Conservation (phyloP, 2,329 filamentous ascomycete genomes). For the Graphium sp. region DNA sequence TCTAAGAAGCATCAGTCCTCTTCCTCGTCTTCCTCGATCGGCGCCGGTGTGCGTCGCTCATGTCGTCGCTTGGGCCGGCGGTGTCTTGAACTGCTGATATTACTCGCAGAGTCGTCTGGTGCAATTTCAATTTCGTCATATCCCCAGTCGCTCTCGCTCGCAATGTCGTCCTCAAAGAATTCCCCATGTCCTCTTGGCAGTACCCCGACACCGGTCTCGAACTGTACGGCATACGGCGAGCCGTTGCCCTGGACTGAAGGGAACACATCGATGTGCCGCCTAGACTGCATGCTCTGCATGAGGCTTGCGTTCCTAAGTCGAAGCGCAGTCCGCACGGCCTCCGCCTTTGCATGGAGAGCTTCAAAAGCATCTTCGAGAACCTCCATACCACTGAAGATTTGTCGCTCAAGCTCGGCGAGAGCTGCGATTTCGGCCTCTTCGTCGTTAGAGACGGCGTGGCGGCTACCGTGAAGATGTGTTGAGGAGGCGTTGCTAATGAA, state of each 20-base stretch:
- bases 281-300: slow-evolving; percentile 43
- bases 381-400: slow-evolving; percentile 92
- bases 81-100: slow-evolving; percentile 56
- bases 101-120: slow-evolving; percentile 68
- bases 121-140: slow-evolving; percentile 45
- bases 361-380: slow-evolving; percentile 88
- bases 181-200: slow-evolving; percentile 10
- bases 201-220: slow-evolving; percentile 11
- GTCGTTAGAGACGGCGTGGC: slow-evolving; percentile 64
- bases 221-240: slow-evolving; percentile 28
- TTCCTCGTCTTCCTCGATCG: slow-evolving; percentile 56
- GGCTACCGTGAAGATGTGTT: slow-evolving; percentile 17
- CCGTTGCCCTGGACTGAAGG: slow-evolving; percentile 24
- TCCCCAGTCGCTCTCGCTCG: slow-evolving; percentile 40
- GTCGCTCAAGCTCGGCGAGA: slow-evolving; percentile 78
- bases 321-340: slow-evolving; percentile 60
- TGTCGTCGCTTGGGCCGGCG: slow-evolving; percentile 49
- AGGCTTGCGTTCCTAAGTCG: slow-evolving; percentile 72
- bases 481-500: slow-evolving; percentile 41
- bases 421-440: slow-evolving; percentile 88
- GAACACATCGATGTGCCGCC: slow-evolving; percentile 37
- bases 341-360: slow-evolving; percentile 70
- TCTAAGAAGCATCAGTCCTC: slow-evolving; percentile 25
- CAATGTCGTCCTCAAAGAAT: slow-evolving; percentile 29
- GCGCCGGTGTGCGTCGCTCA: slow-evolving; percentile 54